phyloP scores from a whole-genome alignment of 805 yeast species.

The Ogataea parapolymorpha region DNA sequence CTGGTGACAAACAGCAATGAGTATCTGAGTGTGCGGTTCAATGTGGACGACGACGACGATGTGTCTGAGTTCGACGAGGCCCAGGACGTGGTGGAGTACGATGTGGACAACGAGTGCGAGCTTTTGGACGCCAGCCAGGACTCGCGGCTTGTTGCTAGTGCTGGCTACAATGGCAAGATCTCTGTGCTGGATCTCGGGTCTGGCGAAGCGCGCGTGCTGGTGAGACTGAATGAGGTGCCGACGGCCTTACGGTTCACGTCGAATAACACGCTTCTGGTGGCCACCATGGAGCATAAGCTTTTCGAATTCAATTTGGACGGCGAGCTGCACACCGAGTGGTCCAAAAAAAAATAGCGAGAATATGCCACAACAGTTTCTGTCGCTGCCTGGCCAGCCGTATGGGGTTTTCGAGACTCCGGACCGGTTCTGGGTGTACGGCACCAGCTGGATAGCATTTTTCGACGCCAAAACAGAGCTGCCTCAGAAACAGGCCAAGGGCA shows the following conservation, averaged over 20 bases:
- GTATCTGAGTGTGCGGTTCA: conserved; percentile 32
- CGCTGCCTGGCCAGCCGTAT: conserved; percentile 61
- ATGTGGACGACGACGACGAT: conserved; percentile 38
- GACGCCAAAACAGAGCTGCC: conserved; percentile 55
- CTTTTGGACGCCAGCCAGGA: conserved; percentile 47
- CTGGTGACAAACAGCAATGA: conserved; percentile 63
- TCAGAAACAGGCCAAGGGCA: conserved; percentile 23
- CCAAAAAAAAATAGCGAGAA: conserved; percentile 68
- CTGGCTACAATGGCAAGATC: conserved; percentile 57
- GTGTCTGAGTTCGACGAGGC: conserved; percentile 41
- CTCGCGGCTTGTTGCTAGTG: conserved; percentile 22
- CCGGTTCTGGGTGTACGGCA: conserved; percentile 83
- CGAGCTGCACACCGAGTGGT: conserved; percentile 67
- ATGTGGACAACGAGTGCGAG: conserved; percentile 43
- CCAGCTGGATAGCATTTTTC: conserved; percentile 74
- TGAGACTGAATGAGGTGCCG: conserved; percentile 57
- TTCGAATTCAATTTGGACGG: conserved; percentile 55
- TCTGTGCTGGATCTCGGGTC: conserved; percentile 43
- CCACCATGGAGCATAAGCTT: conserved; percentile 71
- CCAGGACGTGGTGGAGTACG: conserved; percentile 30
- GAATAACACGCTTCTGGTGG: conserved; percentile 49
- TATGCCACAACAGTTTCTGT: conserved; percentile 61
- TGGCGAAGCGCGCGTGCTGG: conserved; percentile 39
- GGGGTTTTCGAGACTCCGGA: conserved; percentile 55
- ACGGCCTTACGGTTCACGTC: conserved; percentile 58